Conservation (phyloP, 176 grass and related monocot genomes). For the Oryza glumipatula region DNA sequence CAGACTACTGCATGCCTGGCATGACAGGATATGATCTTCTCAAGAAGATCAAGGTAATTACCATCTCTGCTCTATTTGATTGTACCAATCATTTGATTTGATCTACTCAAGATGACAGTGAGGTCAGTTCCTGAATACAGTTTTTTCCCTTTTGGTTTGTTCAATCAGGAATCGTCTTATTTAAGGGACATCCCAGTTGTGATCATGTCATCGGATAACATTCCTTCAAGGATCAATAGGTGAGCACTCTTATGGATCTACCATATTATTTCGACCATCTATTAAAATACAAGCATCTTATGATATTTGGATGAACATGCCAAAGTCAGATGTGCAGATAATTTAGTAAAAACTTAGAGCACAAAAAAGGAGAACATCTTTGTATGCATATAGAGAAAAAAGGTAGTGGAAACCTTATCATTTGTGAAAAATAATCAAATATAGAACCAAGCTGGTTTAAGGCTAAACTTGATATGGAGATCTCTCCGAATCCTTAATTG, state of each 20-base stretch:
- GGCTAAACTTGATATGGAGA: slow-evolving; percentile 26
- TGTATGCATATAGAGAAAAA: neutral
- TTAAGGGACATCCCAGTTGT: slow-evolving; percentile 86
- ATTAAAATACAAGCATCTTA: neutral
- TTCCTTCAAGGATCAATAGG: slow-evolving; percentile 94
- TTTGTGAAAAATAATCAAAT: neutral
- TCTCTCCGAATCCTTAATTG: slow-evolving; percentile 39
- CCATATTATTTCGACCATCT: neutral
- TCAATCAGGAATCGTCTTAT: slow-evolving; percentile 73
- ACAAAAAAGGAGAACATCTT: neutral
- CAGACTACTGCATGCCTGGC: slow-evolving; percentile 96
- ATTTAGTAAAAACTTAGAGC: neutral
- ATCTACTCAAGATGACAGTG: slow-evolving; percentile 8
- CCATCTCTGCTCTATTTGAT: neutral
- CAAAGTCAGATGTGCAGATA: neutral
- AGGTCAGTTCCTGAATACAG: neutral
- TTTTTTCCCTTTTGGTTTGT: slow-evolving; percentile 17
- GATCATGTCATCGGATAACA: slow-evolving; percentile 98
- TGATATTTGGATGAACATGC: slow-evolving; percentile 2
- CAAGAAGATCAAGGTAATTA: slow-evolving; percentile 86
- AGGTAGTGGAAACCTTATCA: neutral
- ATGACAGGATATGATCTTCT: slow-evolving; percentile 97
- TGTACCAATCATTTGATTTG: slow-evolving; percentile 11
- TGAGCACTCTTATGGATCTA: slow-evolving; percentile 38
- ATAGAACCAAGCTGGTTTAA: slow-evolving; percentile 12